Evolutionary conservation across 2,329 filamentous ascomycete genomes (phyloP).

Genomic region (Paraphoma chrysanthemicola): DNA sequence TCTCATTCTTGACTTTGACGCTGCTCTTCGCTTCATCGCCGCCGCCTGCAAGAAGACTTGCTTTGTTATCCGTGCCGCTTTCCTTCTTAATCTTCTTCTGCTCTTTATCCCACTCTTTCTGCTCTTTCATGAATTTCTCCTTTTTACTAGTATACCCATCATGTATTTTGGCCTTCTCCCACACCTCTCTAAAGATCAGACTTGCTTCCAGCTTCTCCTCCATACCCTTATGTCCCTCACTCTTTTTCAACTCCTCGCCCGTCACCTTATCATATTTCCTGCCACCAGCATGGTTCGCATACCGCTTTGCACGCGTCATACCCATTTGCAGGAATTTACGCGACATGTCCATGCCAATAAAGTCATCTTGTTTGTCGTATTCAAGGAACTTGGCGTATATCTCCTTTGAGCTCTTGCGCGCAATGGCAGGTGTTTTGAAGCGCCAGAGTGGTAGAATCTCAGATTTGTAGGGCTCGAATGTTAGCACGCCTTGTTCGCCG

Average conservation of each 20-base stretch:
- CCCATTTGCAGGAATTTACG: constrained; percentile 72
- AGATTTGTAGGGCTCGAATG: constrained; percentile 70
- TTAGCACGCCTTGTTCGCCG: constrained; percentile 67
- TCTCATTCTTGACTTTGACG: background rate
- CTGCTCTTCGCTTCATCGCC: background rate
- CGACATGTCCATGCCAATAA: constrained; percentile 70
- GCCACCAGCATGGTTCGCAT: constrained; percentile 64
- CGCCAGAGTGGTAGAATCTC: constrained; percentile 66
- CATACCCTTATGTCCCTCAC: constrained; percentile 53
- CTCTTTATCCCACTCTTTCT: constrained; percentile 52
- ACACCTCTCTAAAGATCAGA: constrained; percentile 57
- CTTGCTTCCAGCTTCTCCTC: constrained; percentile 60
- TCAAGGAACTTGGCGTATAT: constrained; percentile 60
- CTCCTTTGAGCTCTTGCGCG: constrained; percentile 56
- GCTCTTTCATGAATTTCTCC: constrained; percentile 56
- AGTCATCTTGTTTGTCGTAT: constrained; percentile 61
- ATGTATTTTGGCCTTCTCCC: constrained; percentile 56
- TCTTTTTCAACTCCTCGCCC: constrained; percentile 54
- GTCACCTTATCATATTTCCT: constrained; percentile 59
- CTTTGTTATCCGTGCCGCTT: constrained; percentile 4
- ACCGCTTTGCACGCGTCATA: constrained; percentile 67
- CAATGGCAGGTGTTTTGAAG: constrained; percentile 63
- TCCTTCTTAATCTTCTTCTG: constrained; percentile 14
- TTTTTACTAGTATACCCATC: constrained; percentile 56
- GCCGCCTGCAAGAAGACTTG: background rate